A percentile compares a stretch with the other conserved stretches of the same genome.
Evolutionary conservation across 176 grass and related monocot species (phyloP).

Genomic region (Oropetium thomaeum): DNA sequence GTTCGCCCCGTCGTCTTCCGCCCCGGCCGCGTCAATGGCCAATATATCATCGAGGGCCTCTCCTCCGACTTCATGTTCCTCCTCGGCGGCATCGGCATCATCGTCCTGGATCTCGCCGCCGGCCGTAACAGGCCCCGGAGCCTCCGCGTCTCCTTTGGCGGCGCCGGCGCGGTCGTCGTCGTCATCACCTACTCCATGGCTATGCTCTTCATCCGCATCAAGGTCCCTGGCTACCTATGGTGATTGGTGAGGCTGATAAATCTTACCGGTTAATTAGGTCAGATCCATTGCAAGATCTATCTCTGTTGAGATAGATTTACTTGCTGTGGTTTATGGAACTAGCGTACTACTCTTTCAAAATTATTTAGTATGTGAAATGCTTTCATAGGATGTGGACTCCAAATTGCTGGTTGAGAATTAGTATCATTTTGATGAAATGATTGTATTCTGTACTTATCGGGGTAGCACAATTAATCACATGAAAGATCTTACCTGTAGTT

Average conservation of each 20-base stretch:
- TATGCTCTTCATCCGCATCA: conserved; percentile 96
- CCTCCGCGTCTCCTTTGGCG: conserved; percentile 69
- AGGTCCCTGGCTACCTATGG: conserved; percentile 82
- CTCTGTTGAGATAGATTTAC: conserved; percentile 28
- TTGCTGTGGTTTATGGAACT: conserved; percentile 16
- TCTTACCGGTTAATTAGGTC: conserved; percentile 6
- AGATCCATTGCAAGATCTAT: conserved; percentile 25
- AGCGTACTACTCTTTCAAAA: conserved; percentile 24
- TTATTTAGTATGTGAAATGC: conserved; percentile 3
- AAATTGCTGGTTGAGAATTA: conserved; percentile 9
- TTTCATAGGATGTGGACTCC: conserved; percentile 8
- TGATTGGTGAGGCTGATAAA: conserved; percentile 72
- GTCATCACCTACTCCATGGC: conserved; percentile 75
- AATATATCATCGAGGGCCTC: conserved; percentile 99
- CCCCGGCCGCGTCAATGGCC: conserved; percentile 77
- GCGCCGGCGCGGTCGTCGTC: conserved; percentile 50
- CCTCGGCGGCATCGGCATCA: conserved; percentile 75
- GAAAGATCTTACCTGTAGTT: neutral
- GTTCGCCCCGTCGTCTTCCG: conserved; percentile 92
- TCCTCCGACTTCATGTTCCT: conserved; percentile 98
- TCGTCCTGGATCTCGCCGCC: conserved; percentile 82
- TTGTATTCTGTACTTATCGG: neutral
- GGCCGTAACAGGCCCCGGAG: conserved; percentile 76
- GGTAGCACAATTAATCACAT: neutral
- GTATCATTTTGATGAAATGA: conserved; percentile 25